A percentile compares a stretch with the other conserved stretches of the same genome.
These are phyloP conservation scores for Rostrohypoxylon terebratum DNA, from an alignment of 495 filamentous ascomycete species.

Conservation along the genomic window DNA sequence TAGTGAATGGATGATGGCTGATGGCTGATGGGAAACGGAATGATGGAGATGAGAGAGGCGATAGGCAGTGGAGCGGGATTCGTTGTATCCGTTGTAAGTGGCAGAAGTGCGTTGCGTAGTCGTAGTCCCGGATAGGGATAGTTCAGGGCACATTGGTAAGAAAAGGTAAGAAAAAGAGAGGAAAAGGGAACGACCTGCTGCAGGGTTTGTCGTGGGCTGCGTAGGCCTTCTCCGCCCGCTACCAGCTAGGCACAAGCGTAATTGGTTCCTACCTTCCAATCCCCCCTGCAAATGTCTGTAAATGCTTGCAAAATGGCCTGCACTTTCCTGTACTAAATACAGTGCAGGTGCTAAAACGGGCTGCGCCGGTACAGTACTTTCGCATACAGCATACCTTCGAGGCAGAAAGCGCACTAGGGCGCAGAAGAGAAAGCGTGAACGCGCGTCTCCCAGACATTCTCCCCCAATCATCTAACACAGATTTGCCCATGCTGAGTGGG, in stretches of 20 bases:
- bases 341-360: slow-evolving; percentile 17
- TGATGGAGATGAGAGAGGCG: slow-evolving; percentile 3
- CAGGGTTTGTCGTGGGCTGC: slow-evolving; percentile 37
- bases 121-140: slow-evolving; percentile 27
- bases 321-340: slow-evolving; percentile 25
- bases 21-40: too few relatives aligned
- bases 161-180: slow-evolving; percentile 18
- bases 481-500: slow-evolving; percentile 34
- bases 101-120: slow-evolving; percentile 31
- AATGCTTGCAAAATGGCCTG: neutral
- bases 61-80: slow-evolving; percentile 30
- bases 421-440: slow-evolving; percentile 46
- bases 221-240: slow-evolving; percentile 44
- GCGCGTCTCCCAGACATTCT: slow-evolving; percentile 36
- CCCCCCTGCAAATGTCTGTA: neutral
- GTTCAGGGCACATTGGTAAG: slow-evolving; percentile 37
- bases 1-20: slow-evolving; percentile 10
- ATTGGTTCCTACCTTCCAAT: slow-evolving; percentile 24
- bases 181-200: slow-evolving; percentile 14
- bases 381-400: too few relatives aligned
- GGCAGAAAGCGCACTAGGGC: slow-evolving; percentile 44
- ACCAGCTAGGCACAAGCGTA: slow-evolving; percentile 5
- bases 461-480: slow-evolving; percentile 38
- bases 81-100: slow-evolving; percentile 24
- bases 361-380: slow-evolving; percentile 40